Percentiles rank a stretch among this genome's conserved stretches.
Evolutionary conservation across 768 basidiomycete species (phyloP).

Genomic region (Kwoniella sp.): DNA sequence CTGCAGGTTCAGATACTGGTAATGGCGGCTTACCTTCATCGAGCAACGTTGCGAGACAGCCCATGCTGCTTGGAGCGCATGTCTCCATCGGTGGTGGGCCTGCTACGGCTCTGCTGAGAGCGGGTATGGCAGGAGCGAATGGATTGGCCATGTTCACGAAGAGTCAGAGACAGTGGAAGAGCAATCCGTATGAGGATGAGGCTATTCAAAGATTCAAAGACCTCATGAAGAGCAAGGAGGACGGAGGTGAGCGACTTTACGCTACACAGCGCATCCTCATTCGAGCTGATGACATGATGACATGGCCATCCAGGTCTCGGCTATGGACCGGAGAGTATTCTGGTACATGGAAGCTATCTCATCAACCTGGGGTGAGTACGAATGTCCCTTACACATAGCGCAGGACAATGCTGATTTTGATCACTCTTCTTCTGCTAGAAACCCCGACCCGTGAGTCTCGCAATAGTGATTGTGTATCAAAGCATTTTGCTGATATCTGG

Average conservation of each 20-base stretch:
- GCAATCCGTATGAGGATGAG: constrained; percentile 63
- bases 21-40: constrained; percentile 26
- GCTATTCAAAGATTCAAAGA: constrained; percentile 66
- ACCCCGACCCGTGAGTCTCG: constrained; percentile 67
- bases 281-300: too few relatives aligned
- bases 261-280: too few relatives aligned
- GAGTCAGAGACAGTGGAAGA: constrained; percentile 78
- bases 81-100: constrained; percentile 80
- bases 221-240: constrained; percentile 60
- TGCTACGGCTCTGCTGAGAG: constrained; percentile 71
- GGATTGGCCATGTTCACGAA: constrained; percentile 83
- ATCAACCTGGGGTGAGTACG: constrained; percentile 70
- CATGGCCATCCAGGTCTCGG: constrained; percentile 62
- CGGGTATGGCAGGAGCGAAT: constrained; percentile 73
- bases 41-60: constrained; percentile 11
- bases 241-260: constrained; percentile 38
- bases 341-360: constrained; percentile 84
- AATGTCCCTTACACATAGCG: too few relatives aligned
- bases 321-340: constrained; percentile 65
- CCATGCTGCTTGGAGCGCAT: constrained; percentile 68
- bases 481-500: constrained; percentile 23
- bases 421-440: too few relatives aligned
- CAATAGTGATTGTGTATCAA: background rate
- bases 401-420: too few relatives aligned
- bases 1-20: background rate